Evolutionary conservation across 106 monocot species (phyloP), one percentile per base, ranked within the genome.

Genomic region (Cymbidium sinense): DNA sequence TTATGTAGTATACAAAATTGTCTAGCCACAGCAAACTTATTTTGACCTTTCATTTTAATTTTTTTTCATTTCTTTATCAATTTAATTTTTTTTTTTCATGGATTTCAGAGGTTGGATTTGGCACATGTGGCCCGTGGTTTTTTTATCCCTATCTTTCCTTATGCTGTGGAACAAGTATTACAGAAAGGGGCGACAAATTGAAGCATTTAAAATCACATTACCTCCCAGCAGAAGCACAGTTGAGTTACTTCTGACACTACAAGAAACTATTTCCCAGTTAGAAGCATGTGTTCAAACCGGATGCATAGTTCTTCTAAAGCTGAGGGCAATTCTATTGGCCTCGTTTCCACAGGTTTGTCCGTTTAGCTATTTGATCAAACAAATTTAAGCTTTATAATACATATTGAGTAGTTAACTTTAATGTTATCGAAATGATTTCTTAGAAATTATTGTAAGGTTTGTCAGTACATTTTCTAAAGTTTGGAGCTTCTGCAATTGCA

Each of bases 231-330:
- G 85, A 41, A 90, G 83, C 76, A 82, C 99, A 50, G 92, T 99
- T 10, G 99, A 93, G 69, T 92, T 90, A 76, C 85, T 99, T 71
- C 34, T 99, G 62, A 84, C 84, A 5, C 82, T 99, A 70, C 95
- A 95, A 82, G 92, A 99, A 69, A 84, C 82, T n/a, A 80, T 89
- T 54, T 92, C 92, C 50, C 88, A 90, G 79, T 69, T 95, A 74
- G 92, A 99, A 82, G 78, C 83, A 34, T 52, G 79, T 82, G 82
- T 90, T 21, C 99, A 91, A 64, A 81, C 83, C 43, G 99, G 85
- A 79, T 91, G 89, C 75, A 89, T 99, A 73, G 29, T 84, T 84
- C 90, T 99, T 82, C 90, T 99, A 77, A 99, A 99, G 82, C 73
- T 99, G 62, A 88, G 99, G 86, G 85, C 92, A 74, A 81, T 99